Evolutionary conservation across 164 flowering plant genomes (phyloP), one percentile per base, ranked within the genome.

Genomic region (Aristolochia fimbriata): DNA sequence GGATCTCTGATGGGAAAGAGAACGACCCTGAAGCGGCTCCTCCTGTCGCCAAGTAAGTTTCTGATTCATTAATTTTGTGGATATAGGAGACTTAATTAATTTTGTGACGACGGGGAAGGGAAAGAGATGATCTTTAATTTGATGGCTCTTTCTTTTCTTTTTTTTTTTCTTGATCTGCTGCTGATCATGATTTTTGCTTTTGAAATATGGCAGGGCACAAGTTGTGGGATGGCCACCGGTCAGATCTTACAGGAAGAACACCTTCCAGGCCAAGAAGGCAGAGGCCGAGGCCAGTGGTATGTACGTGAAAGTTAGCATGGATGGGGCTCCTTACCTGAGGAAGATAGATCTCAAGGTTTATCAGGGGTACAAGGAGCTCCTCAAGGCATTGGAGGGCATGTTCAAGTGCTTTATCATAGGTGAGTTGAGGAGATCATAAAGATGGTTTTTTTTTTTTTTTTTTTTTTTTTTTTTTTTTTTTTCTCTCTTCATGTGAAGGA

Each of bases 221-320:
- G 70, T 86, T 27, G 91, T 86, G 11, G 96, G 96, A 37, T 88
- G 96, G 96, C 96, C 96, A 15, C 96, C 93, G 2, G 60, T 88
- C 57, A 62, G 83, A 63, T 84, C 94, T 4, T 80, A 71, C 68
- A 59, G 91, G 76, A 89, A 80, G 47, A 86, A 83, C 59, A 76
- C 64, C 65, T 57, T 83, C 4, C 79, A 73, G 53, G 37, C 71
- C 10, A 80, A 78, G 75, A 84, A 80, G 63, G 54, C 47, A 5
- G 86, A 83, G 70, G 62, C 68, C 1, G 87, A 79, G 63, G 61
- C 70, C 31, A 51, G 71, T 1, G 82, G 83, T 50, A 77, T 77
- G 15, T 86, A 74, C 55, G 83, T 88, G 69, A 88, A 88, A 74
- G 96, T 88, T 23, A 84, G 91, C 80, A 86, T 88, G 96, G 93